Percentiles rank a stretch among this genome's conserved stretches.
phyloP scores from a whole-genome alignment of 345 rosid species.

The Lepidium africanum region DNA sequence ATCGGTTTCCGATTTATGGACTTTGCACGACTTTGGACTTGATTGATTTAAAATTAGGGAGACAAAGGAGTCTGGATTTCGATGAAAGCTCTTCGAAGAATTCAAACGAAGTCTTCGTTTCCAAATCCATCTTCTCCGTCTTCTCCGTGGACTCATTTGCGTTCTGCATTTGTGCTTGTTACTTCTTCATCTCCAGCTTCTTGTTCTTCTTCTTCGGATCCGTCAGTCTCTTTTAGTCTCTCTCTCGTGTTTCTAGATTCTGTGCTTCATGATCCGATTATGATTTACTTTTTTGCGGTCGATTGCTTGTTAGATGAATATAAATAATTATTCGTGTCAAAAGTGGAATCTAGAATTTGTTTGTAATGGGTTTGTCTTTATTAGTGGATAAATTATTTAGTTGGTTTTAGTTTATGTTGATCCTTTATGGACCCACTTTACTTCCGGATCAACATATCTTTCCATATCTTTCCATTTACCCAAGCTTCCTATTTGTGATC shows the following conservation, averaged over 20 bases:
- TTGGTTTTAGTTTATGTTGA: not conserved
- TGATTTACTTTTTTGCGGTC: not conserved
- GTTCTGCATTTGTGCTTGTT: conserved; percentile 75
- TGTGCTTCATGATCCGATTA: not conserved
- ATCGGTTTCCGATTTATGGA: not conserved
- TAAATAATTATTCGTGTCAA: not conserved
- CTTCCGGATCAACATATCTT: not conserved
- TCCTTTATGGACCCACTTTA: not conserved
- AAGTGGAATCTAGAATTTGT: not conserved
- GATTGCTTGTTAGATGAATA: conserved; percentile 2
- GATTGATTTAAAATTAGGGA: not conserved
- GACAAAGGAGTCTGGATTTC: not conserved
- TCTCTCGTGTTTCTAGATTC: not conserved
- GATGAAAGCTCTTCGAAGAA: conserved; percentile 85
- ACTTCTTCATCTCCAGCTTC: conserved; percentile 75
- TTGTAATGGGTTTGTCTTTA: not conserved
- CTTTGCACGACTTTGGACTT: no score
- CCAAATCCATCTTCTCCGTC: conserved; percentile 57
- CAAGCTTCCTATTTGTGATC: not conserved
- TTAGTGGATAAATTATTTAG: not conserved
- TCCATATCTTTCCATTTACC: not conserved
- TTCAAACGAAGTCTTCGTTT: conserved; percentile 62
- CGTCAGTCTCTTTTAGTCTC: conserved; percentile 42
- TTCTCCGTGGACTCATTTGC: conserved; percentile 83
- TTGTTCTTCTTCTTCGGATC: conserved; percentile 70